Evolutionary conservation across 495 filamentous ascomycete genomes (phyloP).

Genomic region (Aspergillus hancockii): DNA sequence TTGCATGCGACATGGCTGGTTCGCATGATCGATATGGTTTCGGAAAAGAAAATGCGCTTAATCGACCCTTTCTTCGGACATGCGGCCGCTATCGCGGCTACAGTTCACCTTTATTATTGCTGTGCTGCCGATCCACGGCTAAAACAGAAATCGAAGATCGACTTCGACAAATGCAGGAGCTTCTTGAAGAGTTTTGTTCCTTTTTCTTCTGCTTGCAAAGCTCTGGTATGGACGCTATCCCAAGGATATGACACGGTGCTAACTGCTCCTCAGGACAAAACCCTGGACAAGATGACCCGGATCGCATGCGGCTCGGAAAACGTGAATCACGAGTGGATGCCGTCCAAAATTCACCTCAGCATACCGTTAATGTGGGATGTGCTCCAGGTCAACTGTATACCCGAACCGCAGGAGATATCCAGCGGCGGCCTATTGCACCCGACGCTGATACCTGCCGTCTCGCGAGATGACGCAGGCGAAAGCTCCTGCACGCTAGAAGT

Average conservation of each 20-base stretch:
- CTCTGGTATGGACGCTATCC: conserved; percentile 29
- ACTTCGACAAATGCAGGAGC: conserved; percentile 45
- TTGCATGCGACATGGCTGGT: conserved; percentile 50
- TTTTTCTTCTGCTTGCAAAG: conserved; percentile 41
- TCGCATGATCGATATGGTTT: conserved; percentile 51
- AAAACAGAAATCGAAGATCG: conserved; percentile 47
- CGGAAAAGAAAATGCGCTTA: conserved; percentile 44
- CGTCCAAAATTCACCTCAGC: conserved; percentile 48
- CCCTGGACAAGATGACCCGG: conserved; percentile 41
- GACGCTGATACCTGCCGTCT: conserved; percentile 30
- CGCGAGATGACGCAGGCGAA: conserved; percentile 27
- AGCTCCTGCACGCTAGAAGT: conserved; percentile 41
- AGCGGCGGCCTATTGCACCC: conserved; percentile 34
- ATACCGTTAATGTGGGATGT: conserved; percentile 53
- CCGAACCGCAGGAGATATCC: conserved; percentile 25
- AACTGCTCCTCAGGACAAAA: conserved; percentile 31
- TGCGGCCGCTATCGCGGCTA: conserved; percentile 44
- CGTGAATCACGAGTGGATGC: conserved; percentile 46
- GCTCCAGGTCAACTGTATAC: conserved; percentile 41
- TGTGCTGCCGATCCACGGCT: conserved; percentile 44
- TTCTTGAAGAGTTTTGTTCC: conserved; percentile 43
- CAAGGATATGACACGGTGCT: neutral
- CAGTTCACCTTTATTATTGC: conserved; percentile 48
- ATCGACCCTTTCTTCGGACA: conserved; percentile 50
- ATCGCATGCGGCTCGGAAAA: conserved; percentile 46